These are phyloP conservation scores for Vaccinium myrtillus DNA, from an alignment of 148 eudicot species.

Conservation along the genomic window DNA sequence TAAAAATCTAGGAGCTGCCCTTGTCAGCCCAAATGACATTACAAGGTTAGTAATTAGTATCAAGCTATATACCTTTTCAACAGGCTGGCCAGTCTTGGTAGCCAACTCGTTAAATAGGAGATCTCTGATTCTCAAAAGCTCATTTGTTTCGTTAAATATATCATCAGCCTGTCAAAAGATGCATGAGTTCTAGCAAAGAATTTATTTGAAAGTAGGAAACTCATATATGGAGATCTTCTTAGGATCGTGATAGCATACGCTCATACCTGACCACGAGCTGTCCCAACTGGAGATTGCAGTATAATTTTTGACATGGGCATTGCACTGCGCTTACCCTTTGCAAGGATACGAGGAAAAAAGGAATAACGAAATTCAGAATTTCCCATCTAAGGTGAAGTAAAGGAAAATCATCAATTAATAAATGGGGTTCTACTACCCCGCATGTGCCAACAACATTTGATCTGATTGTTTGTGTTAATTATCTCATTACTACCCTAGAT, in stretches of 20 bases:
- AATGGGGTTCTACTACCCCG: background rate
- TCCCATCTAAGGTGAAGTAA: background rate
- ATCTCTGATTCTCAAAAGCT: conserved; percentile 80
- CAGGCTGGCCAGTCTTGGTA: conserved; percentile 82
- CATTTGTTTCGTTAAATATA: conserved; percentile 73
- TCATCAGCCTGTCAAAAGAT: conserved; percentile 69
- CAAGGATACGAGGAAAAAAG: background rate
- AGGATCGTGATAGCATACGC: conserved; percentile 26
- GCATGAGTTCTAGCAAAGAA: background rate
- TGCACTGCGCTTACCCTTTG: conserved; percentile 73
- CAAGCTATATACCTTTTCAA: conserved; percentile 54
- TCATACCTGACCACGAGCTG: conserved; percentile 84
- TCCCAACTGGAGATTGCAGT: conserved; percentile 78
- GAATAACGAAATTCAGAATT: background rate
- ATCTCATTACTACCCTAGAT: too few relatives aligned
- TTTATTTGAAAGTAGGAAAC: background rate
- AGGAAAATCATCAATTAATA: background rate
- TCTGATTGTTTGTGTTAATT: too few relatives aligned
- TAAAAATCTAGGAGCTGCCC: background rate
- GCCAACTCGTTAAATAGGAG: conserved; percentile 79
- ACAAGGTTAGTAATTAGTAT: background rate
- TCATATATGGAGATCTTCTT: background rate
- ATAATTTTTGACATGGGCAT: conserved; percentile 79
- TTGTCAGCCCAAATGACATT: background rate
- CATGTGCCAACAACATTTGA: too few relatives aligned